Evolutionary conservation across 805 yeast genomes (phyloP).

Genomic region (Sugiyamaella floridensis): DNA sequence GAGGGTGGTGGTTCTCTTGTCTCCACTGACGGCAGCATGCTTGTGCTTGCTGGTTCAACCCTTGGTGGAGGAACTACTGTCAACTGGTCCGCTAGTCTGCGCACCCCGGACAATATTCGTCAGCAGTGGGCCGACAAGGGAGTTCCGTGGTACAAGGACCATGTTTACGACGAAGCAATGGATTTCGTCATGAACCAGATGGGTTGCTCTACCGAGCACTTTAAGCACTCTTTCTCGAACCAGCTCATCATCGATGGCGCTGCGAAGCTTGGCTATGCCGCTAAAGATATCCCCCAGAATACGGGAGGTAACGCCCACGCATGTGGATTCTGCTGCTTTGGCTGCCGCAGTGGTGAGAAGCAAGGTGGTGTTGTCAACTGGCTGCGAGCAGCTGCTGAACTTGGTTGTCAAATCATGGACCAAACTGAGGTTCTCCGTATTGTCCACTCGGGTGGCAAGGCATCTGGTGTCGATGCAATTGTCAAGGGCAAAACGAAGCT

Average conservation of each 20-base stretch:
- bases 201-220: constrained; percentile 39
- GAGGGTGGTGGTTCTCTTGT: constrained; percentile 37
- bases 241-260: constrained; percentile 39
- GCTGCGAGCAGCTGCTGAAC: constrained; percentile 42
- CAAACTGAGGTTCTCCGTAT: constrained; percentile 38
- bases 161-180: constrained; percentile 38
- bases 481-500: constrained; percentile 25
- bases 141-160: constrained; percentile 40
- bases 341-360: constrained; percentile 45
- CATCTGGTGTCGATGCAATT: constrained; percentile 38
- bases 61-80: constrained; percentile 55
- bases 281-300: constrained; percentile 41
- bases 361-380: constrained; percentile 47
- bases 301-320: constrained; percentile 36
- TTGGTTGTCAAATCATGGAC: constrained; percentile 43
- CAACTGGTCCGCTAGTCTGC: constrained; percentile 50
- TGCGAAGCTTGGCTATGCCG: constrained; percentile 40
- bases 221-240: constrained; percentile 42
- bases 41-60: constrained; percentile 44
- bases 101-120: constrained; percentile 45
- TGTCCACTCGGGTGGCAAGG: constrained; percentile 38
- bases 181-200: constrained; percentile 42
- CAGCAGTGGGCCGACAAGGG: constrained; percentile 45
- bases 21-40: constrained; percentile 32
- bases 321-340: constrained; percentile 44